phyloP scores from a whole-genome alignment of 73 alveolate genomes.

The Tetrahymena borealis region DNA sequence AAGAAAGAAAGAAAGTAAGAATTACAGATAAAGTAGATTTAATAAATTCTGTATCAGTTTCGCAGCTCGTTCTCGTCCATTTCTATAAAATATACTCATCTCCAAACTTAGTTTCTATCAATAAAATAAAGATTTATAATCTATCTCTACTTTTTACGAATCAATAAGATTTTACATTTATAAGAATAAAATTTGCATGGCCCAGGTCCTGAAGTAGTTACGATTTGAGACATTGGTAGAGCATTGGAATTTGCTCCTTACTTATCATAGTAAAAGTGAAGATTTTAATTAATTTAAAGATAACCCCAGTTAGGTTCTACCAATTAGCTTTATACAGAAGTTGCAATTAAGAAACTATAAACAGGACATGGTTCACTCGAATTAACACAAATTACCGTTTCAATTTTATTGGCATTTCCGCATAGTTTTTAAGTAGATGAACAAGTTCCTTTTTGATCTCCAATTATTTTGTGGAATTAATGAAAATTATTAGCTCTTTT shows the following conservation, averaged over 20 bases:
- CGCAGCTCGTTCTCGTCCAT: not conserved
- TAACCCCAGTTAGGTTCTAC: not conserved
- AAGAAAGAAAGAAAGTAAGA: too few species aligned
- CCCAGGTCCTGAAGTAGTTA: not conserved
- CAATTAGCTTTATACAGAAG: not conserved
- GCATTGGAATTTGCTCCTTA: not conserved
- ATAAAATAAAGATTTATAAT: too few species aligned
- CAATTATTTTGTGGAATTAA: not conserved
- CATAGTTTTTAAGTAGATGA: not conserved
- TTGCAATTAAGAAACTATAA: not conserved
- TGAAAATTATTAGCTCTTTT: not conserved
- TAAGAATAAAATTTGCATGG: not conserved
- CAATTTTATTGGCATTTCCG: not conserved
- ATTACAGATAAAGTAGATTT: not conserved
- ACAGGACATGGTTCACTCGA: not conserved
- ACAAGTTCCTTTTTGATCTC: not conserved
- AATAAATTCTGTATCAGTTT: not conserved
- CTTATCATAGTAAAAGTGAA: not conserved
- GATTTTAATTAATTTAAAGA: not conserved
- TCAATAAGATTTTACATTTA: too few species aligned
- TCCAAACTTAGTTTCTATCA: not conserved
- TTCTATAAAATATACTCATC: not conserved
- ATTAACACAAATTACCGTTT: not conserved
- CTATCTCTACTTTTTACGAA: too few species aligned
- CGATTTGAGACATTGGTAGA: not conserved